Percentiles rank a stretch among this genome's conserved stretches.
Evolutionary conservation across 192 early-diverging fungal species (phyloP).

Genomic region (Umbelopsis ramanniana): DNA sequence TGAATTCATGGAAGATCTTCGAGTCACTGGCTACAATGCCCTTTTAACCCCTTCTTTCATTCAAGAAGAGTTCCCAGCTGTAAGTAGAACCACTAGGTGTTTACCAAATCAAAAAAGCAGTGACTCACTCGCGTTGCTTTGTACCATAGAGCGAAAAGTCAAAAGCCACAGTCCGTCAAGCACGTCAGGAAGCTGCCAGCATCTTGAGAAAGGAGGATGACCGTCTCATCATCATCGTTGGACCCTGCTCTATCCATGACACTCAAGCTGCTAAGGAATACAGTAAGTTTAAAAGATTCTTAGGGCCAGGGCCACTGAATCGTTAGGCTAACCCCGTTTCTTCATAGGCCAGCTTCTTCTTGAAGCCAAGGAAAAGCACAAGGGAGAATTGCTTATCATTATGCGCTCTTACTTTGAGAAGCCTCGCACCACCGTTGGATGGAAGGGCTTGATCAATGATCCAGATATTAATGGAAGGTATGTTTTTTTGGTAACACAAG

Average conservation of each 20-base stretch:
- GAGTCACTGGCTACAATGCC: constrained; percentile 88
- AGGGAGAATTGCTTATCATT: constrained; percentile 82
- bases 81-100: constrained; percentile 32
- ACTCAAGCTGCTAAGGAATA: constrained; percentile 85
- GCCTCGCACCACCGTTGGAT: constrained; percentile 93
- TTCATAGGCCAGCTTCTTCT: constrained; percentile 28
- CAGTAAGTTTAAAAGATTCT: constrained; percentile 50
- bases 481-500: constrained; percentile 23
- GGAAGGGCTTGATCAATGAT: constrained; percentile 87
- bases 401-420: constrained; percentile 99
- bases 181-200: constrained; percentile 66
- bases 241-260: constrained; percentile 98
- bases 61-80: constrained; percentile 81
- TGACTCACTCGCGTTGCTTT: not conserved
- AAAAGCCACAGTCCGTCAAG: constrained; percentile 44
- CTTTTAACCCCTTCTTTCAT: constrained; percentile 90
- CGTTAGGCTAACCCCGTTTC: not conserved
- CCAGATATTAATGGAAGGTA: constrained; percentile 69
- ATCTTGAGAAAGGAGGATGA: constrained; percentile 85
- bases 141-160: constrained; percentile 42
- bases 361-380: constrained; percentile 61
- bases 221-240: constrained; percentile 88
- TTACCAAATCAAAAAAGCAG: not conserved
- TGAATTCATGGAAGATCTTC: constrained; percentile 80
- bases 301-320: not conserved